Evolutionary conservation across 2,329 filamentous ascomycete species (phyloP).

Genomic region (Apiospora aurea): DNA sequence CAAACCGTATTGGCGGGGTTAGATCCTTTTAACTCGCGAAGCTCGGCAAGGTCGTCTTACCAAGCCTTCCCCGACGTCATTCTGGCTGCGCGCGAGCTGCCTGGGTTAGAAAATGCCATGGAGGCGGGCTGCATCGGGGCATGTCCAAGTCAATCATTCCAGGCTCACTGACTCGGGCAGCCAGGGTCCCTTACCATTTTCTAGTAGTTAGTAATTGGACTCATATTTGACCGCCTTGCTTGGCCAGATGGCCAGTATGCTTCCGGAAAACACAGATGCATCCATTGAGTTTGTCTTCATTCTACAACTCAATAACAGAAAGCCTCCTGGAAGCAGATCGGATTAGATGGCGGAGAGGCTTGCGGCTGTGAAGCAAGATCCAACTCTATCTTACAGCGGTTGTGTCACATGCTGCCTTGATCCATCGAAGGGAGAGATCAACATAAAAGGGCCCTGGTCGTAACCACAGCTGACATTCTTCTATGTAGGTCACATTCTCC

Average conservation of each 20-base stretch:
- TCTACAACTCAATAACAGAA: neutral
- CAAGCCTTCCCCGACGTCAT: conserved; percentile 14
- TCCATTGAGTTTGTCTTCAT: too few relatives aligned
- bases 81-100: neutral
- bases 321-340: neutral
- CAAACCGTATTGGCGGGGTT: neutral
- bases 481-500: neutral
- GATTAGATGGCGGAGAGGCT: neutral
- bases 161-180: neutral
- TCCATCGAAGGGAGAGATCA: neutral
- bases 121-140: neutral
- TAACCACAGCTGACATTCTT: neutral
- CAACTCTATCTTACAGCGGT: neutral
- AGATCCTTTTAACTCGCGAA: neutral
- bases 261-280: neutral
- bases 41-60: neutral
- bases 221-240: neutral
- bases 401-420: neutral
- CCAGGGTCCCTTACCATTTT: neutral
- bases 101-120: neutral
- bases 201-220: too few relatives aligned
- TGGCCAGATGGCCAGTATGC: neutral
- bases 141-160: neutral
- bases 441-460: neutral
- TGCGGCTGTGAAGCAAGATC: conserved; percentile 7